Conservation (phyloP, 371 early-diverging fungal species). For the Mycotypha africana region DNA sequence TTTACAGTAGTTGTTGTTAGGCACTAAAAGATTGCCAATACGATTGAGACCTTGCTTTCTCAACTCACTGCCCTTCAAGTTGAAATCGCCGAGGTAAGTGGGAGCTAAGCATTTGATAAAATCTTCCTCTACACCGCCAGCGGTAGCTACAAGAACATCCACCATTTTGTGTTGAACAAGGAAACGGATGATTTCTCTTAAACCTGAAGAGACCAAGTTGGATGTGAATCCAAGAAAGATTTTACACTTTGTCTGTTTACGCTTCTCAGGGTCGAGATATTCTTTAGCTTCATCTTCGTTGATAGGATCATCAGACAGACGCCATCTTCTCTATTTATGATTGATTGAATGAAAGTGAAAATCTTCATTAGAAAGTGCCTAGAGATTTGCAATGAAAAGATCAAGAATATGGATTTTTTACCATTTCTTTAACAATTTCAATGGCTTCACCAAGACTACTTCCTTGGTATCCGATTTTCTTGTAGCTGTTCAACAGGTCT, state of each 20-base stretch:
- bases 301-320: constrained; percentile 82
- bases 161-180: constrained; percentile 91
- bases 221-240: constrained; percentile 98
- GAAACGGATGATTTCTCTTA: constrained; percentile 93
- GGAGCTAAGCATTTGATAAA: constrained; percentile 97
- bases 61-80: constrained; percentile 75
- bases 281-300: constrained; percentile 62
- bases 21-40: constrained; percentile 98
- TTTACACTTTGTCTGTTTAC: constrained; percentile 79
- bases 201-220: constrained; percentile 95
- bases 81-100: constrained; percentile 89
- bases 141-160: constrained; percentile 94
- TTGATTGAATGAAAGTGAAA: neutral
- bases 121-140: constrained; percentile 99
- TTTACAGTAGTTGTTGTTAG: constrained; percentile 98
- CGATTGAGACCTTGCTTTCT: constrained; percentile 95
- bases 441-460: constrained; percentile 85
- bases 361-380: too few species aligned
- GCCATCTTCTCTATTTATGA: constrained; percentile 67
- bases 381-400: too few species aligned
- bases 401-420: constrained; percentile 25
- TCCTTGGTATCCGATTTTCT: constrained; percentile 91
- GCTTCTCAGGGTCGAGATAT: constrained; percentile 56
- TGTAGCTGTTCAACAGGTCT: constrained; percentile 65
- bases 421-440: constrained; percentile 87